Evolutionary conservation across 208 protist genomes (phyloP), one percentile per base, ranked within the genome.

Genomic region (Leishmania amazonensis): DNA sequence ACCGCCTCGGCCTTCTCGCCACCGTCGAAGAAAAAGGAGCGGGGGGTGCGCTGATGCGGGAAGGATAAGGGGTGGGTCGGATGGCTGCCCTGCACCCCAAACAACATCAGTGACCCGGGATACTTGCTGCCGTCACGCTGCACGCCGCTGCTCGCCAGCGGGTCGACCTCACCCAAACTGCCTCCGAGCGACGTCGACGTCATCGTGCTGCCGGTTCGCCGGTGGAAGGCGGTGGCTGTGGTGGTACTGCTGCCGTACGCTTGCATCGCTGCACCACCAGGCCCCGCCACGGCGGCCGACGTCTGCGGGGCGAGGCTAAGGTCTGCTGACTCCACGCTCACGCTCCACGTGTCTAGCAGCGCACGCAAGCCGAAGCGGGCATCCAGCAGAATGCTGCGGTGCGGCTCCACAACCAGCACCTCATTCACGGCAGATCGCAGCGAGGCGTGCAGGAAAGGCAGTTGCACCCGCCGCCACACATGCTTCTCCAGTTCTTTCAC

Each of bases 321-420:
- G 28, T 76, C 86, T n/a, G 80, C 80, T 9, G 82, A 42, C 71
- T 64, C 65, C n/a, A 80, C 45, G 24, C 67, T 68, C 3, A 83
- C 83, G 19, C 62, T 80, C 88, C 88, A 96, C 31, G 82, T 82
- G 35, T 93, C 90, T 40, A 96, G 88, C 83, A 90, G 83, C n/a
- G 88, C 84, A 40, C 82, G 81, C 64, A 94, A 85, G 9, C 93
- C 93, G 74, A 83, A 83, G n/a, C 83, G 72, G 2, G 75, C 47
- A 70, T 94, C 90, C 24, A 94, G 84, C 67, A 96, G 85, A 74
- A 96, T 75, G 40, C 62, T 51, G 64, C 89, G 87, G 73, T 94
- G 91, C 19, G 84, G 82, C 60, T 92, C 88, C 47, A 91, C 79
- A 42, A 96, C 77, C 19, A 96, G 85, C 35, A 89, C 81, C 24